A percentile compares a stretch with the other conserved stretches of the same genome.
Evolutionary conservation across 2,329 filamentous ascomycete genomes (phyloP).

Genomic region (Fusarium duplospermum): DNA sequence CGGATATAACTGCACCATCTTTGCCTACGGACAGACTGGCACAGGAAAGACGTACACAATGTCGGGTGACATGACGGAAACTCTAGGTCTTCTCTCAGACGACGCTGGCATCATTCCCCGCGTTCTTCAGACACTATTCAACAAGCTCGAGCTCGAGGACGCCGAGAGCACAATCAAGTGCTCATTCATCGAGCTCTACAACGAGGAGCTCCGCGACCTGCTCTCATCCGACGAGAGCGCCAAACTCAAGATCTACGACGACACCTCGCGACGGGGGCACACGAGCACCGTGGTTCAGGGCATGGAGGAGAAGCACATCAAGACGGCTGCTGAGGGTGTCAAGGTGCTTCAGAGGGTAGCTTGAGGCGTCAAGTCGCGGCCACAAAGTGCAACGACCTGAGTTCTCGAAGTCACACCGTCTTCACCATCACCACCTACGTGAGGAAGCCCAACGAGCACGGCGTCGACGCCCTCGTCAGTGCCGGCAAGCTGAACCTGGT

Average conservation of each 20-base stretch:
- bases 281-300: slow-evolving; percentile 90
- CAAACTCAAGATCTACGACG: slow-evolving; percentile 96
- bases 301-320: slow-evolving; percentile 97
- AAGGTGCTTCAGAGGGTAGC: slow-evolving; percentile 90
- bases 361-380: slow-evolving; percentile 97
- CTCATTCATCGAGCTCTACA: slow-evolving; percentile 98
- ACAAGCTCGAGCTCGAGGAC: slow-evolving; percentile 81
- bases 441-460: slow-evolving; percentile 82
- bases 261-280: slow-evolving; percentile 86
- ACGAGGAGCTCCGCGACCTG: slow-evolving; percentile 93
- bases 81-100: slow-evolving; percentile 85
- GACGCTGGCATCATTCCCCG: slow-evolving; percentile 95
- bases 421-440: slow-evolving; percentile 96
- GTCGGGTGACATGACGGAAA: slow-evolving; percentile 96
- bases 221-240: slow-evolving; percentile 82
- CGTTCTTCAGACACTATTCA: slow-evolving; percentile 87
- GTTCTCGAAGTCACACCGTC: slow-evolving; percentile 95
- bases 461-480: slow-evolving; percentile 89
- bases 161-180: slow-evolving; percentile 93
- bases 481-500: slow-evolving; percentile 96
- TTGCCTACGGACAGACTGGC: slow-evolving; percentile 97
- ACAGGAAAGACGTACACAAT: slow-evolving; percentile 99
- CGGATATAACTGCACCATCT: slow-evolving; percentile 98
- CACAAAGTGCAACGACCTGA: slow-evolving; percentile 99
- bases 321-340: slow-evolving; percentile 85